Conservation (phyloP, 2,329 filamentous ascomycete genomes). For the Trichophyton benhamiae region DNA sequence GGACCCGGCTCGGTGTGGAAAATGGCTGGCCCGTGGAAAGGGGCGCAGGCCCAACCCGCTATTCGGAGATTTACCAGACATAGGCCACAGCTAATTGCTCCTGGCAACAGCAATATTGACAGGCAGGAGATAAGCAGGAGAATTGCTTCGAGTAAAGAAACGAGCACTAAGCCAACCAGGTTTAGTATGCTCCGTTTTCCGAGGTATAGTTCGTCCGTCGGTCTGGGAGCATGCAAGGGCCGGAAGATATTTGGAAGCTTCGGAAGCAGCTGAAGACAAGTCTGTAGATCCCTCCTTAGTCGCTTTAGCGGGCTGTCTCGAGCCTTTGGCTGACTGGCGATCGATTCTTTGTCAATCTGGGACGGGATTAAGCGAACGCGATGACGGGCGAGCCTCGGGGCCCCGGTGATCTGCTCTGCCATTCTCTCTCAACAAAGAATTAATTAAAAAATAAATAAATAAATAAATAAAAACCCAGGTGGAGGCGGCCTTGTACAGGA, state of each 20-base stretch:
- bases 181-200: slow-evolving; percentile 7
- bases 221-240: slow-evolving; percentile 4
- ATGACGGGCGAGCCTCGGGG: slow-evolving; percentile 1
- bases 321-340: slow-evolving; percentile 11
- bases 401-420: not conserved
- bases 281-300: slow-evolving; percentile 9
- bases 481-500: not conserved
- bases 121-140: slow-evolving; percentile 1
- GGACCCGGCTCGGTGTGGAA: slow-evolving; percentile 5
- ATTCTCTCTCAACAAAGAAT: not conserved
- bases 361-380: slow-evolving; percentile 10
- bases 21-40: slow-evolving; percentile 9
- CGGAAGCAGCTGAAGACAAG: slow-evolving; percentile 7
- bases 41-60: slow-evolving; percentile 8
- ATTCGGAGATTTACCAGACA: slow-evolving; percentile 1
- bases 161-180: slow-evolving; percentile 5
- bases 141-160: slow-evolving; percentile 8
- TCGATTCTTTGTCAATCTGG: slow-evolving; percentile 9
- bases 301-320: slow-evolving; percentile 11
- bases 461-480: not conserved
- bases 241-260: slow-evolving; percentile 10
- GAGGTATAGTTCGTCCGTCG: slow-evolving; percentile 11
- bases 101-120: slow-evolving; percentile 7
- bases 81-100: slow-evolving; percentile 8
- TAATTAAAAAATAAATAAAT: not conserved